These are phyloP conservation scores for Medicago arabica DNA, from an alignment of 306 rosid species.

Conservation along the genomic window DNA sequence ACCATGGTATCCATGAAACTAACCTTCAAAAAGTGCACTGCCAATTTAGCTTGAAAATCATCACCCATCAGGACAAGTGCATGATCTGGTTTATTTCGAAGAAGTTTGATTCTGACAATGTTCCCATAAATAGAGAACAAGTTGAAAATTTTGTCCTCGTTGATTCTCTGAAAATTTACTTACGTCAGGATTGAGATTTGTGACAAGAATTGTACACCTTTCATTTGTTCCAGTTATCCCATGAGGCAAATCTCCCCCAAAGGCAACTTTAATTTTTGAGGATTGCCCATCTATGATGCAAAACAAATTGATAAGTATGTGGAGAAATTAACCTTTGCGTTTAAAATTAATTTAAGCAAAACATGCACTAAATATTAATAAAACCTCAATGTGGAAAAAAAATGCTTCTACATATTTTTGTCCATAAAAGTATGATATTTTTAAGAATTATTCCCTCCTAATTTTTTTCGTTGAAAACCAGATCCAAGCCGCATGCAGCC, in stretches of 20 bases:
- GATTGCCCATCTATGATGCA: conserved; percentile 74
- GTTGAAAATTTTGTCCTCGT: conserved; percentile 96
- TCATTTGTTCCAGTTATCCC: conserved; percentile 97
- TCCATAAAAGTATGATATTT: no score
- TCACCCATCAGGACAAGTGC: conserved; percentile 99
- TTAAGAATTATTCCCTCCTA: no score
- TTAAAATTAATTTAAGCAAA: no score
- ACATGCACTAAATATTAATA: no score
- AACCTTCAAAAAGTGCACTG: conserved; percentile 96
- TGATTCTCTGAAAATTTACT: conserved; percentile 78
- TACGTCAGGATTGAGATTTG: conserved; percentile 93
- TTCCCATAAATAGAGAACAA: conserved; percentile 96
- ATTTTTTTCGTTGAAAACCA: no score
- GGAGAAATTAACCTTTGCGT: background rate
- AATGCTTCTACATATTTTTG: no score
- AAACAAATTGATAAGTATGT: conserved; percentile 6
- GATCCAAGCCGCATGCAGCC: no score
- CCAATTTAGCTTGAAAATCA: conserved; percentile 97
- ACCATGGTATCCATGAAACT: conserved; percentile 36
- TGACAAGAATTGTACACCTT: conserved; percentile 91
- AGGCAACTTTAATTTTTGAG: conserved; percentile 88
- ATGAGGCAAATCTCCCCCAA: conserved; percentile 96
- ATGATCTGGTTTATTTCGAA: conserved; percentile 95
- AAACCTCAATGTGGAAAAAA: no score
- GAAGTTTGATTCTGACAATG: conserved; percentile 92